Evolutionary conservation across 2,329 filamentous ascomycete genomes (phyloP).

Genomic region (Aspergillus sp.): DNA sequence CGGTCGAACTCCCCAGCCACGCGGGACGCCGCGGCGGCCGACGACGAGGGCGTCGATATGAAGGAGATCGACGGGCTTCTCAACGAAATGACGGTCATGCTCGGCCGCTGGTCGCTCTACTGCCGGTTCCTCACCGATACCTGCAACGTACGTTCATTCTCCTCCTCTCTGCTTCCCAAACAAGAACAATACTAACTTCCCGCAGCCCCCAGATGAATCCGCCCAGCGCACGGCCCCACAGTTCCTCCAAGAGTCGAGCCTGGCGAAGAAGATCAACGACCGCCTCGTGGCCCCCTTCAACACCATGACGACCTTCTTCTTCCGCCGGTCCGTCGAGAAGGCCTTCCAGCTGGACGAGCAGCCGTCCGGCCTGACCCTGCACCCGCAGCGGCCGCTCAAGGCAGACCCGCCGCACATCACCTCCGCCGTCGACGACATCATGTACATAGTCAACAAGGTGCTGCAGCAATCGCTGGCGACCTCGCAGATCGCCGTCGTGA

Average conservation of each 20-base stretch:
- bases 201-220: constrained; percentile 45
- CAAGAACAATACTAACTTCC: neutral
- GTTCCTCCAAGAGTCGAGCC: constrained; percentile 73
- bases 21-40: constrained; percentile 60
- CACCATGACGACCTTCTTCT: constrained; percentile 92
- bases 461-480: constrained; percentile 84
- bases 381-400: constrained; percentile 66
- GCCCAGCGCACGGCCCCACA: constrained; percentile 61
- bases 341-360: constrained; percentile 94
- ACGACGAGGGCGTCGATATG: constrained; percentile 94
- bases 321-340: constrained; percentile 92
- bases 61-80: constrained; percentile 88
- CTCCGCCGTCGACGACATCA: constrained; percentile 94
- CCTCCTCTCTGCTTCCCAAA: too few relatives aligned
- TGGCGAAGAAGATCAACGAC: constrained; percentile 73
- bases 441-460: constrained; percentile 97
- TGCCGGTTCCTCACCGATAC: constrained; percentile 84
- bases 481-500: constrained; percentile 74
- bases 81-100: constrained; percentile 86
- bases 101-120: constrained; percentile 90
- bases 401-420: constrained; percentile 87
- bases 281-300: constrained; percentile 81
- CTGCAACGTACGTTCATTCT: constrained; percentile 63
- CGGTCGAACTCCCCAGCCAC: constrained; percentile 74
- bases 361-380: constrained; percentile 75